A percentile compares a stretch with the other conserved stretches of the same genome.
These are phyloP conservation scores for Zostera marina DNA, from an alignment of 116 monocot genomes.

Conservation along the genomic window DNA sequence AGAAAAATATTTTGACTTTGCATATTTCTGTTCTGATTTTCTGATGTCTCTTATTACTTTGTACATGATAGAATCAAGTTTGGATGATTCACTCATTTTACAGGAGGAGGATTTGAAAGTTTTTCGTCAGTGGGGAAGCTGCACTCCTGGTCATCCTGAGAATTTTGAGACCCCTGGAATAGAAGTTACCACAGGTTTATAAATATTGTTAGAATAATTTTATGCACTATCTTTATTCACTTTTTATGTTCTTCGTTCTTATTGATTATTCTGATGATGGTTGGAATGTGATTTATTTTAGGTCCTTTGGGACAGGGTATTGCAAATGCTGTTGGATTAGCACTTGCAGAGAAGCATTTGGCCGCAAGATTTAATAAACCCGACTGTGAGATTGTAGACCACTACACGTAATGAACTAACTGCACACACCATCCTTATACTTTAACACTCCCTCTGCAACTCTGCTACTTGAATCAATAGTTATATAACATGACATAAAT, in stretches of 20 bases:
- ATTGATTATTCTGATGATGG: background rate
- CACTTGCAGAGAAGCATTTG: slow-evolving; percentile 80
- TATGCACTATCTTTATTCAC: background rate
- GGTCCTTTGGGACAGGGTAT: slow-evolving; percentile 93
- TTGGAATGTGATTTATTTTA: slow-evolving; percentile 11
- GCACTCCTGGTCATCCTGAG: slow-evolving; percentile 90
- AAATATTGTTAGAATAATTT: background rate
- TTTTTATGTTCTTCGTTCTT: background rate
- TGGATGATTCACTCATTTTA: background rate
- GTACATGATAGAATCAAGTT: too few species aligned
- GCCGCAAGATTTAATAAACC: slow-evolving; percentile 94
- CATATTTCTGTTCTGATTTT: too few species aligned
- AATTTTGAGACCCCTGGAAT: slow-evolving; percentile 75
- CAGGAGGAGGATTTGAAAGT: slow-evolving; percentile 64
- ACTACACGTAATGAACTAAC: slow-evolving; percentile 56
- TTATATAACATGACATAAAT: background rate
- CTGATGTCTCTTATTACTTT: too few species aligned
- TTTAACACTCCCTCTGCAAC: background rate
- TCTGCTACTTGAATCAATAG: background rate
- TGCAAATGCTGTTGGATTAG: slow-evolving; percentile 87
- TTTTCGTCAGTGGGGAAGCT: slow-evolving; percentile 83
- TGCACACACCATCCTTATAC: background rate
- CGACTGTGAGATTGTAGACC: slow-evolving; percentile 77
- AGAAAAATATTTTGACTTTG: too few species aligned
- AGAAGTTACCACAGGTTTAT: slow-evolving; percentile 89